Evolutionary conservation across 2,329 filamentous ascomycete species (phyloP), one percentile per base, ranked within the genome.

Genomic region (Paecilomyces sp.): DNA sequence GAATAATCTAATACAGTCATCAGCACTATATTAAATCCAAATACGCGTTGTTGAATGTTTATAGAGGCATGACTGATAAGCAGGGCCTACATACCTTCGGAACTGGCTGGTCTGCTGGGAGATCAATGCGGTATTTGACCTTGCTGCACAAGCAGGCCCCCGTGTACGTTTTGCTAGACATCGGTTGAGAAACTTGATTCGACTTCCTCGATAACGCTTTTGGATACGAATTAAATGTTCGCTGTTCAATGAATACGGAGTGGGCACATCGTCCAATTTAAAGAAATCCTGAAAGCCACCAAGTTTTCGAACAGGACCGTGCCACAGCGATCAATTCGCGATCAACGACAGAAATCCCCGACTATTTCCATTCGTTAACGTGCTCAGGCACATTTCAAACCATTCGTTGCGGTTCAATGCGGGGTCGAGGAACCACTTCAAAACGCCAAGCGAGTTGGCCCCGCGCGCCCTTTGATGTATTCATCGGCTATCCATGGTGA

Each of bases 11-110:
- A 7, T 15, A 47, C n/a, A 15, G 51, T 22, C 13, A 11, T 53
- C 3, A 25, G 22, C 51, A 53, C 4, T 13, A 25, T 2, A 53
- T 9, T 47, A 28, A 18, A 53, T 22, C 15, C 4, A 53, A 28
- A 22, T 13, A 12, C 25, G 8, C n/a, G 22, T 53, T 53, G 25
- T 25, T 54, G 25, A 33, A 28, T 54, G 31, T 22, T 22, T 22
- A 22, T 22, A 22, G 2, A 22, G 22, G 22, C 22, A 22, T 22
- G 22, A 22, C 22, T 22, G 22, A 22, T 22, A 22, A 22, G 22
- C 22, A 22, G 22, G 22, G 22, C 22, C 22, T 22, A 22, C 22
- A 31, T 54, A 63, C 66, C 64, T 68, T 64, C 33, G 67, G 65
- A 24, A 52, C 31, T 24, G 64, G 61, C 22, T 63, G 53, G 22